These are phyloP conservation scores for Dunaliella primolecta DNA, from an alignment of 139 green algal genomes.

Conservation along the genomic window DNA sequence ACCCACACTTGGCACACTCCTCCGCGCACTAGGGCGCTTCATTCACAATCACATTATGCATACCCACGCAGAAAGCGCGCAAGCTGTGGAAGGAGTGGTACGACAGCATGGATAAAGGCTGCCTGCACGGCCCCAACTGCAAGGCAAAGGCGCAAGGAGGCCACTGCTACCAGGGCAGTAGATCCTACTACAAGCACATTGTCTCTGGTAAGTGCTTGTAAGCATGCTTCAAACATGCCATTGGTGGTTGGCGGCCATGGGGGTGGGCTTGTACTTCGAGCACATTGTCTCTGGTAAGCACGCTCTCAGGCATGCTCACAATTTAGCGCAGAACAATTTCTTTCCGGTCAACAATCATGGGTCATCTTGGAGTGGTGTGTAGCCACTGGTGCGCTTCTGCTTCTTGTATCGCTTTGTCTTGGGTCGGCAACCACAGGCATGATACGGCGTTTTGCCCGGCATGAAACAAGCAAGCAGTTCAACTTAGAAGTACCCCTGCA, in stretches of 20 bases:
- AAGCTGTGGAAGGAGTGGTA: conserved; percentile 14
- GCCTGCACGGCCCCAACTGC: conserved; percentile 20
- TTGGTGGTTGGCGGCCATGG: too few relatives aligned
- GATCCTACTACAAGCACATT: conserved; percentile 20
- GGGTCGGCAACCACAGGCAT: too few relatives aligned
- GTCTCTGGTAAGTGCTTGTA: conserved; percentile 8
- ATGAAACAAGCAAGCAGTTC: too few relatives aligned
- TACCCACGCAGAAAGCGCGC: conserved; percentile 11
- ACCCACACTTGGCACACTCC: too few relatives aligned
- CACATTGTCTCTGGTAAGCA: neutral
- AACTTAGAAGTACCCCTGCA: too few relatives aligned
- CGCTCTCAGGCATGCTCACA: neutral
- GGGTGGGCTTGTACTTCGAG: neutral
- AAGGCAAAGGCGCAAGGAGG: neutral
- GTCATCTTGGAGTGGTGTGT: neutral
- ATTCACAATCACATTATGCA: too few relatives aligned
- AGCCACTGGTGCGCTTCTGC: neutral
- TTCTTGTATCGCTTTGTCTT: too few relatives aligned
- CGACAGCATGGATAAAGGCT: neutral
- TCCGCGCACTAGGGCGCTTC: too few relatives aligned
- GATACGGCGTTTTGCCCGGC: too few relatives aligned
- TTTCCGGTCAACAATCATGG: neutral
- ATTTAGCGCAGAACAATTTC: neutral
- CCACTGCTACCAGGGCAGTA: neutral
- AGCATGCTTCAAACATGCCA: too few relatives aligned